phyloP scores from a whole-genome alignment of 441 rosid species.

The Pelargonium australe region DNA sequence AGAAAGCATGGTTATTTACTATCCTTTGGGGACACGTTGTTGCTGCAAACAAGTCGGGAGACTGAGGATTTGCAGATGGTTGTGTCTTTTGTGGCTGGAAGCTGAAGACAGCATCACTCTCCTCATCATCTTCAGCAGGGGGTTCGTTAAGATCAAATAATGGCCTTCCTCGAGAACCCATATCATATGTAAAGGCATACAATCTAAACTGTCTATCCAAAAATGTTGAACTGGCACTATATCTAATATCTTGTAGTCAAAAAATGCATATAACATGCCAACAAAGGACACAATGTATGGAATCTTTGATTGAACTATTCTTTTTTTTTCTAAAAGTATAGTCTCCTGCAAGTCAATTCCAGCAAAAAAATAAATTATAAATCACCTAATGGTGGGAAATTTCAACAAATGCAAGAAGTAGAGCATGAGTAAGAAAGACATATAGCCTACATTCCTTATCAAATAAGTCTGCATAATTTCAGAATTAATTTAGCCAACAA shows the following conservation, averaged over 20 bases:
- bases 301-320: conserved; percentile 9
- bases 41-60: conserved; percentile 46
- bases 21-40: conserved; percentile 44
- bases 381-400: background rate
- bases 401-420: background rate
- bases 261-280: conserved; percentile 28
- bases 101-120: conserved; percentile 35
- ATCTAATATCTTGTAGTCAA: conserved; percentile 27
- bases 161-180: conserved; percentile 80
- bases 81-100: conserved; percentile 52
- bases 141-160: conserved; percentile 97
- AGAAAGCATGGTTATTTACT: conserved; percentile 53
- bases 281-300: conserved; percentile 5
- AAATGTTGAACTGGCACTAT: conserved; percentile 17
- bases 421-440: background rate
- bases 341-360: conserved; percentile 8
- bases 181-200: conserved; percentile 72
- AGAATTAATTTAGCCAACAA: background rate
- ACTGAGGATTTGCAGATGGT: conserved; percentile 38
- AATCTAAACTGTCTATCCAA: conserved; percentile 31
- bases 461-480: background rate
- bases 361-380: background rate
- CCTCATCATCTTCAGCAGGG: conserved; percentile 69
- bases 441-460: background rate
- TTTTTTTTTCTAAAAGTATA: conserved; percentile 14